Percentiles rank a stretch among this genome's conserved stretches.
Conservation (phyloP, 2,329 filamentous ascomycete genomes). For the Phaeomoniella chlamydospora region DNA sequence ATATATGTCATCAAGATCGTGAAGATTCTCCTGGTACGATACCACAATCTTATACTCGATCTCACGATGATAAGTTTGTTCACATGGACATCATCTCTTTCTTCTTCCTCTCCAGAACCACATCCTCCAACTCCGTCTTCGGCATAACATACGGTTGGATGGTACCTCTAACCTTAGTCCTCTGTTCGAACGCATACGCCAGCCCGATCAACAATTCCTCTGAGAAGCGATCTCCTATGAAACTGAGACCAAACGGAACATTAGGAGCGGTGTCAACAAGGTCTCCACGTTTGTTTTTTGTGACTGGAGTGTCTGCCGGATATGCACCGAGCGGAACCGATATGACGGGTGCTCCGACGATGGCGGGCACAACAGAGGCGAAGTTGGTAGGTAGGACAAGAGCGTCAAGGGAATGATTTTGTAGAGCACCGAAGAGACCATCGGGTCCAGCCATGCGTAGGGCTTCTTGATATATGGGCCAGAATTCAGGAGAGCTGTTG, state of each 20-base stretch:
- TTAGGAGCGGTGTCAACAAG: slow-evolving; percentile 40
- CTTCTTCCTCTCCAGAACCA: slow-evolving; percentile 4
- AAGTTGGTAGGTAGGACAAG: slow-evolving; percentile 43
- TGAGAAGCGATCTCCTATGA: slow-evolving; percentile 45
- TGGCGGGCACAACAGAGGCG: slow-evolving; percentile 32
- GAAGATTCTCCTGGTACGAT: too few species aligned
- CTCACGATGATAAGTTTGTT: too few species aligned
- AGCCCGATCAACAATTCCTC: slow-evolving; percentile 49
- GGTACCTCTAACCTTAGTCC: slow-evolving; percentile 30
- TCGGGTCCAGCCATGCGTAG: slow-evolving; percentile 41
- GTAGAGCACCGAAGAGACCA: slow-evolving; percentile 46
- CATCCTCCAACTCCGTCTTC: slow-evolving; percentile 10
- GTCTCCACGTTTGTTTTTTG: slow-evolving; percentile 30
- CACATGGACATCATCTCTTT: too few species aligned
- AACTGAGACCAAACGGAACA: slow-evolving; percentile 47
- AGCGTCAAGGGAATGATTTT: slow-evolving; percentile 43
- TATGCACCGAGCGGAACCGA: slow-evolving; percentile 49
- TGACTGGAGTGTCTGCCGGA: slow-evolving; percentile 32
- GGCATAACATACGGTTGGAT: slow-evolving; percentile 9
- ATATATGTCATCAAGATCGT: neutral
- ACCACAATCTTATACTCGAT: too few species aligned
- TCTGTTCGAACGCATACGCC: slow-evolving; percentile 56
- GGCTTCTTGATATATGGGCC: slow-evolving; percentile 38
- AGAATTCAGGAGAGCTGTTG: slow-evolving; percentile 43
- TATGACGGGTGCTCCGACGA: slow-evolving; percentile 46